These are phyloP conservation scores for Lablab purpureus DNA, from an alignment of 306 rosid genomes.

Conservation along the genomic window DNA sequence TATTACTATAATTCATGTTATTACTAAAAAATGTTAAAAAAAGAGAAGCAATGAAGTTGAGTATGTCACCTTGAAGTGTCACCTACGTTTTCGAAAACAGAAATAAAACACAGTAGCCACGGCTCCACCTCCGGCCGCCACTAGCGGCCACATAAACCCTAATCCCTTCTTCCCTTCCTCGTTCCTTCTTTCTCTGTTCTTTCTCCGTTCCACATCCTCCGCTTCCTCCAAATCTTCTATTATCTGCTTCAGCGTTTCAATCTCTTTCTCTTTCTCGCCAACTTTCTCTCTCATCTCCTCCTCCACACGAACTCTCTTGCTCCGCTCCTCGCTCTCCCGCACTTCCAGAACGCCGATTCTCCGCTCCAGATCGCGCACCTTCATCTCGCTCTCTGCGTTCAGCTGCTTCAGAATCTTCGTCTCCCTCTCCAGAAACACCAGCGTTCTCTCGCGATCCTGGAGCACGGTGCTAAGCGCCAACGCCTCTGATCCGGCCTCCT, in stretches of 20 bases:
- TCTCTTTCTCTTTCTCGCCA: constrained; percentile 65
- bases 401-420: constrained; percentile 51
- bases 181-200: constrained; percentile 46
- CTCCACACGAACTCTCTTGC: constrained; percentile 68
- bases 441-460: constrained; percentile 54
- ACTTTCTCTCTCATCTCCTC: constrained; percentile 71
- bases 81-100: constrained; percentile 58
- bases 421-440: constrained; percentile 62
- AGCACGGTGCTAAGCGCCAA: constrained; percentile 45
- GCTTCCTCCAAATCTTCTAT: constrained; percentile 55
- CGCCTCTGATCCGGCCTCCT: constrained; percentile 49
- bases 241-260: constrained; percentile 40
- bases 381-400: constrained; percentile 64
- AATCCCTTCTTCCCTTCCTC: not conserved
- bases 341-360: constrained; percentile 60
- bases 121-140: constrained; percentile 62
- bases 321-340: constrained; percentile 72
- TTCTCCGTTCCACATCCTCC: not conserved
- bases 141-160: constrained; percentile 54
- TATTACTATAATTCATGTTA: too few species aligned
- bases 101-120: constrained; percentile 51
- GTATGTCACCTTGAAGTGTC: constrained; percentile 13
- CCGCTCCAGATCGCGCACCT: constrained; percentile 77
- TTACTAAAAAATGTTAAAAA: not conserved
- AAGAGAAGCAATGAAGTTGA: not conserved